Percentiles rank a stretch among this genome's conserved stretches.
These are phyloP conservation scores for Suillus discolor DNA, from an alignment of 768 basidiomycete species.

Conservation along the genomic window DNA sequence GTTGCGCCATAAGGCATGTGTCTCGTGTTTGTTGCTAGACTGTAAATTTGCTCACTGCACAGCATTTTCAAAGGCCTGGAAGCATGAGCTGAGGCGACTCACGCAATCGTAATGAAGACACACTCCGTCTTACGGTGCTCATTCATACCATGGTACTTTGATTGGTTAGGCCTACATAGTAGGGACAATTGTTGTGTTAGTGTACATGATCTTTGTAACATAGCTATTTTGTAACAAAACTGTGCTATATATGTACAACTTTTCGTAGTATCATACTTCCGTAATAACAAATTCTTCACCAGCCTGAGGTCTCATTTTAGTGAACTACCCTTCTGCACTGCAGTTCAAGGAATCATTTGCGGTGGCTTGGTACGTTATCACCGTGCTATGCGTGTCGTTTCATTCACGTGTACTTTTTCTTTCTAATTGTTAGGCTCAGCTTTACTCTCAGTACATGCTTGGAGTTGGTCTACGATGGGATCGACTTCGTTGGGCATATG, in stretches of 20 bases:
- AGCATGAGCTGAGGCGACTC: conserved; percentile 28
- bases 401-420: background rate
- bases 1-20: conserved; percentile 65
- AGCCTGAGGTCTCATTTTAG: background rate
- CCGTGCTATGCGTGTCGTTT: background rate
- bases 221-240: background rate
- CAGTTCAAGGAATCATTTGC: background rate
- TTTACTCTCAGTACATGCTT: conserved; percentile 10
- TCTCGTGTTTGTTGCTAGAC: background rate
- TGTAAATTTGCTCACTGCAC: background rate
- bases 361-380: background rate
- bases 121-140: background rate
- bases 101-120: conserved; percentile 15
- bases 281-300: background rate
- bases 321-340: background rate
- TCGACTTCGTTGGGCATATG: conserved; percentile 15
- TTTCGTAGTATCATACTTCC: background rate
- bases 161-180: background rate
- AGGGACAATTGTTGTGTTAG: conserved; percentile 1
- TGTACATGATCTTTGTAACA: background rate
- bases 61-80: conserved; percentile 33
- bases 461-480: conserved; percentile 13
- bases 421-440: background rate
- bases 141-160: background rate
- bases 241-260: background rate